Evolutionary conservation across 1,139 yeast species (phyloP).

Genomic region (Nakaseomyces sp.): DNA sequence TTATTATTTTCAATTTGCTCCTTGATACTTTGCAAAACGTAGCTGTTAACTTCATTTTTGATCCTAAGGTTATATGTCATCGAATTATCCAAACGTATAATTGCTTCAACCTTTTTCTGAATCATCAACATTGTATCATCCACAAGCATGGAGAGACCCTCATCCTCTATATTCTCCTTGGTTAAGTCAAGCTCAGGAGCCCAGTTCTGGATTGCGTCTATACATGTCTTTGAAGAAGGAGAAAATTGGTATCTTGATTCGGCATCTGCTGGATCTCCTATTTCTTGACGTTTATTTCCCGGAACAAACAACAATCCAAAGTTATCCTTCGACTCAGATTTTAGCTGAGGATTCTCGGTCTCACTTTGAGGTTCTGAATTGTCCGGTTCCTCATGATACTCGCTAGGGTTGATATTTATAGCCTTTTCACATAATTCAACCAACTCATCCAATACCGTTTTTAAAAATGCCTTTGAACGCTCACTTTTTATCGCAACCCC

Average conservation of each 20-base stretch:
- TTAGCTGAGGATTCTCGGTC: conserved; percentile 13
- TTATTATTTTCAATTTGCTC: conserved; percentile 45
- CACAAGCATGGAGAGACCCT: conserved; percentile 53
- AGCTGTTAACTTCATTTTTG: conserved; percentile 68
- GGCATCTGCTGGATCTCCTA: background rate
- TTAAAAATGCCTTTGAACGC: conserved; percentile 12
- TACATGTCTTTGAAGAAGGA: conserved; percentile 63
- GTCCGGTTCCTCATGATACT: conserved; percentile 16
- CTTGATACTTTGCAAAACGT: conserved; percentile 58
- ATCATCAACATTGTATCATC: conserved; percentile 61
- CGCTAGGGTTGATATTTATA: conserved; percentile 53
- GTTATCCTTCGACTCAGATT: conserved; percentile 6
- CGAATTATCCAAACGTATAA: conserved; percentile 69
- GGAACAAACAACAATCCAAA: conserved; percentile 1
- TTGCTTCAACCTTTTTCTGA: conserved; percentile 59
- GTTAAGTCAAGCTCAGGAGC: conserved; percentile 18
- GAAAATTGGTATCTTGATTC: conserved; percentile 41
- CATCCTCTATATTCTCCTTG: conserved; percentile 38
- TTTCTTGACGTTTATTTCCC: background rate
- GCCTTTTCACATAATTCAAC: conserved; percentile 72
- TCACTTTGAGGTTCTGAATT: conserved; percentile 8
- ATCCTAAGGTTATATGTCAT: conserved; percentile 72
- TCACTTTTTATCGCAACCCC: conserved; percentile 37
- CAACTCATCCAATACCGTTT: conserved; percentile 27
- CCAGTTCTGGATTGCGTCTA: conserved; percentile 48